These are phyloP conservation scores for Mortierella sp. DNA, from an alignment of 371 early-diverging fungal species.

Conservation along the genomic window DNA sequence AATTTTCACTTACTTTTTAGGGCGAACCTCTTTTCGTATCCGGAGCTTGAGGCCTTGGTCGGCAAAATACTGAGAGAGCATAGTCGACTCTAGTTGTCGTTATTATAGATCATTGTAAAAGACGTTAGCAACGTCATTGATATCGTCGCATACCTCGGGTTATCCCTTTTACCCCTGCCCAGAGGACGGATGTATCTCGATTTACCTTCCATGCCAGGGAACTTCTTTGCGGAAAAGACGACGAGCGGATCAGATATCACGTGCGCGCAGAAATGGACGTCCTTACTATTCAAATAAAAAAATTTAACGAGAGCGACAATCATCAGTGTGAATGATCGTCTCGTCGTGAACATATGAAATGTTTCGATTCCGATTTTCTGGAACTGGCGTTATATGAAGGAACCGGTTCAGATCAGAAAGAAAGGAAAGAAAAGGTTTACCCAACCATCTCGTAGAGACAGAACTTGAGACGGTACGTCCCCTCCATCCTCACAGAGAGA, in stretches of 20 bases:
- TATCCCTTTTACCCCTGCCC: no score
- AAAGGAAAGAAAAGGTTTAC: constrained; percentile 16
- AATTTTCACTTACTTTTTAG: constrained; percentile 55
- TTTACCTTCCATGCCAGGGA: constrained; percentile 91
- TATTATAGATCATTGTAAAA: background rate
- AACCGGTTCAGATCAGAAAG: no score
- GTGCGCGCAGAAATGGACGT: constrained; percentile 86
- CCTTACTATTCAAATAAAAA: constrained; percentile 49
- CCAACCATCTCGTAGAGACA: constrained; percentile 91
- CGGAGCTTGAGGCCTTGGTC: constrained; percentile 97
- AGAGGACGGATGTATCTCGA: no score
- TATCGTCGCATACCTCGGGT: background rate
- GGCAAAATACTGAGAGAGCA: constrained; percentile 90
- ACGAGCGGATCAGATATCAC: constrained; percentile 84
- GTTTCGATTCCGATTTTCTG: background rate
- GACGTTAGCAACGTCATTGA: background rate
- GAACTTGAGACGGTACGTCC: constrained; percentile 90
- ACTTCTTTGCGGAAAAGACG: constrained; percentile 96
- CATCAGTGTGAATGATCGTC: background rate
- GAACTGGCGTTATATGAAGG: background rate
- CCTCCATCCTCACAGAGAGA: constrained; percentile 93
- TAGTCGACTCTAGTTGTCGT: constrained; percentile 81
- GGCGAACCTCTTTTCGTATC: constrained; percentile 77
- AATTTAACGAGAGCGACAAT: constrained; percentile 1
- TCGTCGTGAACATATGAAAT: background rate